Evolutionary conservation across 768 basidiomycete genomes (phyloP).

Genomic region (Gyrodon lividus): DNA sequence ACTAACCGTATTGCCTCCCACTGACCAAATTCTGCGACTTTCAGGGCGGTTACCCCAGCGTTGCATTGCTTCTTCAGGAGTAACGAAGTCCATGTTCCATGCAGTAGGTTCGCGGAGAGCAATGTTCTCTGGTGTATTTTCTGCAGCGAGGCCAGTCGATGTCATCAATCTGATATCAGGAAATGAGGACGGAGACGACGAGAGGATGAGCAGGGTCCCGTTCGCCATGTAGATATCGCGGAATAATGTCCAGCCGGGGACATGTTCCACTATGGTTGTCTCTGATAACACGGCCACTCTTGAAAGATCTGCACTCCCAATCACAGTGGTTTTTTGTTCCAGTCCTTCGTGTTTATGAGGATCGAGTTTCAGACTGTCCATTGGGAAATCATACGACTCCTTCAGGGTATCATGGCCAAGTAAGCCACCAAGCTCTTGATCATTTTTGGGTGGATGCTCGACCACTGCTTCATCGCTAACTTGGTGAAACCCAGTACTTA

Average conservation of each 20-base stretch:
- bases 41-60: conserved; percentile 55
- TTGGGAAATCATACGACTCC: neutral
- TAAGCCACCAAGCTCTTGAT: conserved; percentile 5
- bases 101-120: conserved; percentile 64
- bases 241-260: conserved; percentile 85
- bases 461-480: neutral
- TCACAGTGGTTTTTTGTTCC: neutral
- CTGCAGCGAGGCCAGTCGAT: conserved; percentile 60
- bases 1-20: conserved; percentile 72
- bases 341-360: neutral
- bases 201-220: conserved; percentile 73
- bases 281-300: conserved; percentile 38
- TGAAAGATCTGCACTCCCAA: conserved; percentile 1
- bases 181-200: conserved; percentile 42
- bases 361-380: neutral
- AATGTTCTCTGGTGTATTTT: conserved; percentile 62
- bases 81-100: conserved; percentile 60
- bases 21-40: conserved; percentile 56
- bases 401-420: neutral
- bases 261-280: conserved; percentile 61
- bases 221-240: conserved; percentile 82
- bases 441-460: conserved; percentile 1
- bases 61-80: conserved; percentile 53
- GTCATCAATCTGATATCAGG: conserved; percentile 57
- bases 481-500: conserved; percentile 22